Conservation (phyloP, 371 early-diverging fungal genomes). For the Rhizopus delemar region DNA sequence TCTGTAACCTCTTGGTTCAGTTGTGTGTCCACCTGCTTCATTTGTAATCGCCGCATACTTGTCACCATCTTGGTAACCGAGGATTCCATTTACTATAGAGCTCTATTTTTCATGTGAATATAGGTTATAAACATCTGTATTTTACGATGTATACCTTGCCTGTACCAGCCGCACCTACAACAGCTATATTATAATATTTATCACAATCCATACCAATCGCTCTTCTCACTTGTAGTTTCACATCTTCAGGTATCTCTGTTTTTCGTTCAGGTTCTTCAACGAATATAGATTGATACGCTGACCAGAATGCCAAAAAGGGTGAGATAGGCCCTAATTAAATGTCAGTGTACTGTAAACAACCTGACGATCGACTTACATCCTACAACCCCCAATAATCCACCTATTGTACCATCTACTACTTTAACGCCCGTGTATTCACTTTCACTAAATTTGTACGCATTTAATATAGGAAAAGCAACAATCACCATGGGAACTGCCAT, state of each 20-base stretch:
- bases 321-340: conserved; percentile 41
- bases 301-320: conserved; percentile 50
- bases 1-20: conserved; percentile 41
- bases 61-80: conserved; percentile 44
- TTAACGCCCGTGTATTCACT: conserved; percentile 48
- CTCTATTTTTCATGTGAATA: conserved; percentile 24
- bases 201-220: conserved; percentile 48
- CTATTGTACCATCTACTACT: conserved; percentile 45
- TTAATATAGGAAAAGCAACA: conserved; percentile 50
- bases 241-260: conserved; percentile 30
- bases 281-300: conserved; percentile 40
- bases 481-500: conserved; percentile 49
- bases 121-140: conserved; percentile 2
- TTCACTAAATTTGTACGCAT: conserved; percentile 46
- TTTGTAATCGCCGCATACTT: conserved; percentile 40
- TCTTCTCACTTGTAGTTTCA: conserved; percentile 29
- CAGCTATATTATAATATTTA: conserved; percentile 48
- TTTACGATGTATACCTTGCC: conserved; percentile 37
- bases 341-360: not conserved
- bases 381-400: conserved; percentile 47
- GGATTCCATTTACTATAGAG: conserved; percentile 47
- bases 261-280: conserved; percentile 36
- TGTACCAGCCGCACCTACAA: conserved; percentile 48
- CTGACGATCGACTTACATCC: conserved; percentile 39
- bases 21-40: conserved; percentile 15